Evolutionary conservation across 805 yeast species (phyloP).

Genomic region (Kregervanrija pseudodelftensis): DNA sequence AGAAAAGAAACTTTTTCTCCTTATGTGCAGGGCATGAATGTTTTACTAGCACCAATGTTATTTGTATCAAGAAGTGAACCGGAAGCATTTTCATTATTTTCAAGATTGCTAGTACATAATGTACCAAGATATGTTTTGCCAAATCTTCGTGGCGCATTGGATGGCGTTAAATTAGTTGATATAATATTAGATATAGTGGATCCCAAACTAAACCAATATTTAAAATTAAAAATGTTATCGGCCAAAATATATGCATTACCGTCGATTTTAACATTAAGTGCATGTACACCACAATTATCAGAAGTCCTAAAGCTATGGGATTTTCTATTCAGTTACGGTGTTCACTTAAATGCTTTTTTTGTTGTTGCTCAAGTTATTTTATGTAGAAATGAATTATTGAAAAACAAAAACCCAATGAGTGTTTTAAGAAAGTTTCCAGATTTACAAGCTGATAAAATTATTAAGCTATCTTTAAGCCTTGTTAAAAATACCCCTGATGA

Average conservation of each 20-base stretch:
- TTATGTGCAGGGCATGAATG: constrained; percentile 92
- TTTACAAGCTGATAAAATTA: constrained; percentile 65
- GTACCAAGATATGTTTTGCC: constrained; percentile 78
- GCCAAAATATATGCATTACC: constrained; percentile 87
- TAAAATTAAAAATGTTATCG: constrained; percentile 58
- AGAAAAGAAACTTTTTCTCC: constrained; percentile 26
- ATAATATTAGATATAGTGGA: constrained; percentile 64
- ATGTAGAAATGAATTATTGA: constrained; percentile 56
- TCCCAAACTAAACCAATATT: constrained; percentile 53
- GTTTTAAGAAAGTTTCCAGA: constrained; percentile 65
- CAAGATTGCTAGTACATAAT: constrained; percentile 49
- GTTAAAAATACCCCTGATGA: constrained; percentile 65
- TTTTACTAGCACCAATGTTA: constrained; percentile 75
- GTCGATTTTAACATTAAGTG: constrained; percentile 73
- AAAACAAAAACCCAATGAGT: constrained; percentile 64
- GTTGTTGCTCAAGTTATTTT: constrained; percentile 76
- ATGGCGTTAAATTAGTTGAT: constrained; percentile 71
- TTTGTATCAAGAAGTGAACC: constrained; percentile 76
- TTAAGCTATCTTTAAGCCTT: constrained; percentile 72
- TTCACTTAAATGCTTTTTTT: constrained; percentile 78
- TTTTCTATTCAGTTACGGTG: constrained; percentile 83
- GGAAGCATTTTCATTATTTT: constrained; percentile 71
- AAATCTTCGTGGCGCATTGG: constrained; percentile 72
- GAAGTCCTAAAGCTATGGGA: constrained; percentile 84
- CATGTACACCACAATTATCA: constrained; percentile 78